Base-by-base conservation (phyloP, 768 basidiomycete genomes). In the Termitomyces eurrhizus region DNA sequence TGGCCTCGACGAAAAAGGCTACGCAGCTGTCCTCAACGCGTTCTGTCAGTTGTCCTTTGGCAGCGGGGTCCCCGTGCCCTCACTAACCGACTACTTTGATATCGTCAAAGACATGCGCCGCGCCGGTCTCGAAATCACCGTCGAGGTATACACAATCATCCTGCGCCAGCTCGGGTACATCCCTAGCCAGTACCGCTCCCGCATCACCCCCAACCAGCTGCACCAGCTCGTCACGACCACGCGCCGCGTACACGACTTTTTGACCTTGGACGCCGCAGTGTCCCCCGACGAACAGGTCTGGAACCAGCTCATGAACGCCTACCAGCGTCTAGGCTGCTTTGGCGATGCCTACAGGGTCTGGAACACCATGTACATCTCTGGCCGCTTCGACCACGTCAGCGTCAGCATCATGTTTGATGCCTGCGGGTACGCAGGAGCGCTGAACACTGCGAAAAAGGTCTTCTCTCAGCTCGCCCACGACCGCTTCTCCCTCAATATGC, bases 231-330 rank as follows among this genome's bases (percentile, higher is more conserved):
- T 83, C 12, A 71, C 68, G 5, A 75, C 79, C n/a, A 78, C 88
- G 45, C 83, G 85, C 26, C 83, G 86, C 9, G 79, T 87, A 8
- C 92, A 95, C 70, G 84, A 90, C 61, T 77, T 85, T 58, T 79
- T 96, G 68, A 87, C 85, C n/a, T 77, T 95, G 45, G 92, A 95
- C 67, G 79, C 88, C 14, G 80, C 84, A n/a, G 73, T 95, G 59
- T 80, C 87, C 9, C 89, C 92, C 2, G 88, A 93, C 52, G 69
- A 77, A 9, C 72, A 77, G 3, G 77, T 93, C 13, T 87, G 90
- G 82, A 95, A 94, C 69, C 84, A 91, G 67, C 75, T 97, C 62
- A 92, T 97, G 90, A 85, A 92, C 71, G 87, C 92, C 0, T 98
- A 95, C 72, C 86, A 90, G 66, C 87, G 86, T n/a, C 78, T 88